These are phyloP conservation scores for Aspergillus sp. DNA, from an alignment of 2,329 filamentous ascomycete species.

Conservation along the genomic window DNA sequence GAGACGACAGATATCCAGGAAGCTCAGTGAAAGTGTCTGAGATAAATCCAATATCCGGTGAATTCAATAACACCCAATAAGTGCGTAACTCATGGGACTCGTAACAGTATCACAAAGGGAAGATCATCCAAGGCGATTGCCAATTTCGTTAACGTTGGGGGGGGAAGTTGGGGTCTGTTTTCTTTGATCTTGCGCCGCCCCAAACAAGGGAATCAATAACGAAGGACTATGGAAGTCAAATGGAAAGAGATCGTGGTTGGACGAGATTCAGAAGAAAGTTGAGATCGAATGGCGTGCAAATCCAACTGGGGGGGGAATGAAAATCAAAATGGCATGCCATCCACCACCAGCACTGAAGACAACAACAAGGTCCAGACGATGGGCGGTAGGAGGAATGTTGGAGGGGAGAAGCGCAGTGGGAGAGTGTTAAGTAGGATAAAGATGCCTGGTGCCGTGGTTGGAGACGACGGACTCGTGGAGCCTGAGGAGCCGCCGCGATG, in stretches of 20 bases:
- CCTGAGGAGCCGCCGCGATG: constrained; percentile 17
- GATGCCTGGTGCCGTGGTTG: not conserved
- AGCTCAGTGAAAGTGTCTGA: not conserved
- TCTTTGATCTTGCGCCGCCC: constrained; percentile 1
- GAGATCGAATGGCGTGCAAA: constrained; percentile 14
- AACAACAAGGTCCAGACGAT: constrained; percentile 15
- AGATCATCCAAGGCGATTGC: constrained; percentile 16
- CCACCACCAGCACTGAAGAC: constrained; percentile 15
- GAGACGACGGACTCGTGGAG: not conserved
- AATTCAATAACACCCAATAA: constrained; percentile 4
- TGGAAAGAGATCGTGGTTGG: constrained; percentile 11
- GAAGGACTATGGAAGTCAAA: constrained; percentile 21
- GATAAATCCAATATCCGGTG: constrained; percentile 1
- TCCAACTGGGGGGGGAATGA: constrained; percentile 5
- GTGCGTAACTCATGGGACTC: constrained; percentile 16
- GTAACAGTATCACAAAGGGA: constrained; percentile 18
- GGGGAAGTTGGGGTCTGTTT: constrained; percentile 1
- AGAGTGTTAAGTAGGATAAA: constrained; percentile 8
- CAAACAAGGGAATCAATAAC: constrained; percentile 19
- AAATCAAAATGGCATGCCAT: constrained; percentile 14
- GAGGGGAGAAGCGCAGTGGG: constrained; percentile 8
- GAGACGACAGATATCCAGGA: not conserved
- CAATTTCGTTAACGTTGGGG: constrained; percentile 17
- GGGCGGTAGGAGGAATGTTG: constrained; percentile 13
- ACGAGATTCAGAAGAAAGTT: constrained; percentile 7